A percentile compares a stretch with the other conserved stretches of the same genome.
Conservation (phyloP, 768 basidiomycete genomes). For the Amanita molliuscula region DNA sequence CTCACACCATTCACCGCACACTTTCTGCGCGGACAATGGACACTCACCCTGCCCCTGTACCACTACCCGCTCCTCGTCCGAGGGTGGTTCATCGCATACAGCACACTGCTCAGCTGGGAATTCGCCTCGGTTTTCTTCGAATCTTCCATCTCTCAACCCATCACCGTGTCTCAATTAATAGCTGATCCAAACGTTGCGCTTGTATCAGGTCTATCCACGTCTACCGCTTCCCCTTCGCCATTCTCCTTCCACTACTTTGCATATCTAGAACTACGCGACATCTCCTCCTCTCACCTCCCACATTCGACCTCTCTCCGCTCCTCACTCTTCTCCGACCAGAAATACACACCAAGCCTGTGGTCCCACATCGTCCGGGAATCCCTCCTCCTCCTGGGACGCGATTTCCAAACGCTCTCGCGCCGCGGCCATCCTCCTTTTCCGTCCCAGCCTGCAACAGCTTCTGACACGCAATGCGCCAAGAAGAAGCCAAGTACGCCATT, state of each 20-base stretch:
- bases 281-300: conserved; percentile 35
- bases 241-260: conserved; percentile 50
- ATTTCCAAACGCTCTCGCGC: conserved; percentile 58
- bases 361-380: conserved; percentile 44
- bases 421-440: conserved; percentile 33
- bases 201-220: conserved; percentile 49
- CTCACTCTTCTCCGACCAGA: conserved; percentile 59
- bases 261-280: conserved; percentile 46
- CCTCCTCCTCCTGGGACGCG: conserved; percentile 50
- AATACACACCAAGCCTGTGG: conserved; percentile 58
- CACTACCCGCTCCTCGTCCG: conserved; percentile 35
- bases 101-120: conserved; percentile 55
- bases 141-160: conserved; percentile 43
- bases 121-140: conserved; percentile 52
- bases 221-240: conserved; percentile 12
- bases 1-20: conserved; percentile 57
- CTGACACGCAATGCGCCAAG: neutral
- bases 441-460: conserved; percentile 8
- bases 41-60: conserved; percentile 35
- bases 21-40: conserved; percentile 50
- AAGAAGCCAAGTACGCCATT: conserved; percentile 12
- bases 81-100: conserved; percentile 39
- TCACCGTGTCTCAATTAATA: conserved; percentile 31
- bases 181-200: conserved; percentile 46
- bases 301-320: conserved; percentile 34